Evolutionary conservation across 1,284 basidiomycete genomes (phyloP).

Genomic region (Ganoderma meredithae): DNA sequence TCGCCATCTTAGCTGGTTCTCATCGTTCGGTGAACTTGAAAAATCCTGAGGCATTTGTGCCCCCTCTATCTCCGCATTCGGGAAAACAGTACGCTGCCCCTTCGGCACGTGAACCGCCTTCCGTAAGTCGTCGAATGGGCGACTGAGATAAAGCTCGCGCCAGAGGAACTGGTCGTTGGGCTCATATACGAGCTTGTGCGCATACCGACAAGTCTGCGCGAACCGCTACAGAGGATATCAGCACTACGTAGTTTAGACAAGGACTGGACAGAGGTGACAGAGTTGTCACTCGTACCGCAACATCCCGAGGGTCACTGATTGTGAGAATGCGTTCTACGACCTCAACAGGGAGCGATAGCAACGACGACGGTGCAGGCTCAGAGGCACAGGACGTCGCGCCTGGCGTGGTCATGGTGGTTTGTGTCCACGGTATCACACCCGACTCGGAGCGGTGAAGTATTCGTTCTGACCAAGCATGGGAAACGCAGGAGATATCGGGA

Average conservation of each 20-base stretch:
- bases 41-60: background rate
- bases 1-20: conserved; percentile 34
- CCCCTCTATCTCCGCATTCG: background rate
- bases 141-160: conserved; percentile 63
- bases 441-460: too few species aligned
- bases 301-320: conserved; percentile 60
- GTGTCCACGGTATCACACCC: background rate
- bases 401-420: conserved; percentile 7
- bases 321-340: conserved; percentile 61
- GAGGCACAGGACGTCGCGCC: background rate
- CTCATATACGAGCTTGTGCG: conserved; percentile 56
- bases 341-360: conserved; percentile 56
- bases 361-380: background rate
- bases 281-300: conserved; percentile 44
- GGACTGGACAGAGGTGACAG: background rate
- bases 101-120: conserved; percentile 30
- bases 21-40: background rate
- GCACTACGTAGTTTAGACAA: background rate
- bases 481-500: background rate
- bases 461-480: conserved; percentile 8
- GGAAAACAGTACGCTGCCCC: background rate
- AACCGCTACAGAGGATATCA: conserved; percentile 43
- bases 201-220: conserved; percentile 57
- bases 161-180: conserved; percentile 64
- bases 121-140: conserved; percentile 68